Evolutionary conservation across 495 filamentous ascomycete species (phyloP).

Genomic region (Hypoxylon trugodes): DNA sequence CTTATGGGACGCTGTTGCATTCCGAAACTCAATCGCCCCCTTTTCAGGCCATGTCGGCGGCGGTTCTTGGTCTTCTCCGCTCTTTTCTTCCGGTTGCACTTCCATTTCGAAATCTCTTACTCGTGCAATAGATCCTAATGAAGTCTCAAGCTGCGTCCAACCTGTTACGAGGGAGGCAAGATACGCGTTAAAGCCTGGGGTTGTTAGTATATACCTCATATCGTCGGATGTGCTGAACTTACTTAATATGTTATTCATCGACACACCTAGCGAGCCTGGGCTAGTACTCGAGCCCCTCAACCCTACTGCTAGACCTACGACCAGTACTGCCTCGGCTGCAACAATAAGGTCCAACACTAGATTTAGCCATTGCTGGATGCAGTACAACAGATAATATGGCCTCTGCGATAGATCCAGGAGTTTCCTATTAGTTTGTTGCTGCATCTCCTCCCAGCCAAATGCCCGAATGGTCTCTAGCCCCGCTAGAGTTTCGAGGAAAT

Average conservation of each 20-base stretch:
- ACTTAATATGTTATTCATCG: conserved; percentile 1
- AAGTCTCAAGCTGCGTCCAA: conserved; percentile 3
- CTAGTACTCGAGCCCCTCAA: background rate
- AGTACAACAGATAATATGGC: background rate
- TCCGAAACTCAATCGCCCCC: background rate
- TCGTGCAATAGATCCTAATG: background rate
- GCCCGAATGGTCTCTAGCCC: background rate
- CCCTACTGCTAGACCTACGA: background rate
- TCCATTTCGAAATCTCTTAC: background rate
- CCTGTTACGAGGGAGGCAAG: background rate
- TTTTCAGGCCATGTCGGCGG: background rate
- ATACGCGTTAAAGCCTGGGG: background rate
- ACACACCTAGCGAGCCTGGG: background rate
- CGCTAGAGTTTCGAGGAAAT: background rate
- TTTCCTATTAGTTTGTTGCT: background rate
- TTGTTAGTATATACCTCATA: background rate
- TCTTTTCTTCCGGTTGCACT: background rate
- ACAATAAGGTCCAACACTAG: background rate
- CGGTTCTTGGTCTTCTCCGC: background rate
- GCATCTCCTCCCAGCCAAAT: background rate
- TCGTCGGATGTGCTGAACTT: background rate
- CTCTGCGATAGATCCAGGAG: background rate
- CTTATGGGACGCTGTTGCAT: background rate
- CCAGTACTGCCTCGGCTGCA: background rate
- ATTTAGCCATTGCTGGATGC: background rate